These are phyloP conservation scores for Colletotrichum horii DNA, from an alignment of 2,329 filamentous ascomycete species.

Conservation along the genomic window DNA sequence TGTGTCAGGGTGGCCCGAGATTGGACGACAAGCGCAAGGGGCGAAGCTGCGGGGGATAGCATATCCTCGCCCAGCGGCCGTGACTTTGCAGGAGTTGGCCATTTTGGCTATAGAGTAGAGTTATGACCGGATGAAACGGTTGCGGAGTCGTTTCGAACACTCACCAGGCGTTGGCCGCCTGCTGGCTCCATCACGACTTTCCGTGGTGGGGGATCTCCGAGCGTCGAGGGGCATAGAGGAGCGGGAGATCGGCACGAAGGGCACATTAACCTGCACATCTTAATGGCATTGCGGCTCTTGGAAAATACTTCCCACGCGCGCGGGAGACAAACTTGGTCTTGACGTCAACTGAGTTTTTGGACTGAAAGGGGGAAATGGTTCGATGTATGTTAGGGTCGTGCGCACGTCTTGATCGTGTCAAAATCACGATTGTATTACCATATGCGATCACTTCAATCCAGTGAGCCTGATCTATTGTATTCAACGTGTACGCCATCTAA, in stretches of 20 bases:
- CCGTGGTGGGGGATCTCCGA: not conserved
- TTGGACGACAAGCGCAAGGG: not conserved
- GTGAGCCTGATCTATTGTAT: not conserved
- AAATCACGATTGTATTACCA: not conserved
- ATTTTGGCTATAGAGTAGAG: not conserved
- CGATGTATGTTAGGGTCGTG: not conserved
- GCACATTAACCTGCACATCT: not conserved
- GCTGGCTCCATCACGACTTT: not conserved
- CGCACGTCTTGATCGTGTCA: not conserved
- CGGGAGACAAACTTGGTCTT: not conserved
- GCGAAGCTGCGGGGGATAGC: not conserved
- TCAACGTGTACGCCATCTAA: not conserved
- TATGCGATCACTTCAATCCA: not conserved
- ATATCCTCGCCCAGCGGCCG: not conserved
- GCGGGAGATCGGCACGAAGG: constrained; percentile 7
- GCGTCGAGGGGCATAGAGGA: not conserved
- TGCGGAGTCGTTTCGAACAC: constrained; percentile 9
- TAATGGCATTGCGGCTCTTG: not conserved
- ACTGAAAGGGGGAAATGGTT: not conserved
- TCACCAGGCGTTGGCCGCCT: not conserved
- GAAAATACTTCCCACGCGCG: not conserved
- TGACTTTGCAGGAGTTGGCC: not conserved
- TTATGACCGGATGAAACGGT: constrained; percentile 12
- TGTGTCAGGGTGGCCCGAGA: not conserved
- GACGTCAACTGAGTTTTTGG: not conserved